Base-by-base conservation (phyloP, 345 rosid species). In the Odontarrhena argentea region DNA sequence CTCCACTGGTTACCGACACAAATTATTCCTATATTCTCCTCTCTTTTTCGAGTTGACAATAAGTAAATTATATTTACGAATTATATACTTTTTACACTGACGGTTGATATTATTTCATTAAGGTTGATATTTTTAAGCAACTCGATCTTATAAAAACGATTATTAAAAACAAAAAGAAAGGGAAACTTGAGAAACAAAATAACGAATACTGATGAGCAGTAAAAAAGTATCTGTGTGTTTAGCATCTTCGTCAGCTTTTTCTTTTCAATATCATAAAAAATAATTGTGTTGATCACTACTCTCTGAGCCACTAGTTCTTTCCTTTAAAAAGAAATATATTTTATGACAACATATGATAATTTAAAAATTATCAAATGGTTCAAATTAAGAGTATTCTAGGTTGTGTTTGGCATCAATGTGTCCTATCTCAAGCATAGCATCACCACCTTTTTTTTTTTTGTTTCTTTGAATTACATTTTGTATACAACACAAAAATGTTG, bases 161-260 rank as follows among this genome's bases (percentile, higher is more conserved):
- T 65, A 50, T 58, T 63, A 59, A 57, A 57, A 34, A 52, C 25
- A 25, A 4, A 50, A 25, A 1, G 26, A 51, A 73, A 58, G 49
- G 67, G 60, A 73, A 73, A 51, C 67, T 73, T 73, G 6, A 73
- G 15, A 22, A 34, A 73, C 48, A 55, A 65, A 59, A 51, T 66
- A 65, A 58, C 71, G 71, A 65, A 73, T 73, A 65, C 71, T 58
- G 47, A 43, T 73, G 46, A 50, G 58, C 57, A 65, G 28, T 9
- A 65, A 49, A 62, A 71, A 61, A 65, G 61, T 66, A 28, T 57
- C 26, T 58, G 40, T 65, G 50, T 25, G 12, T 10, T 26, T 14
- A 58, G 71, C 76, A 73, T 73, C 76, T 73, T 65, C 59, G 0
- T 57, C 76, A 34, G 71, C 71, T 72, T 72, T 72, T 65, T 61